Conservation (phyloP, 345 rosid species). For the Acer negundo region DNA sequence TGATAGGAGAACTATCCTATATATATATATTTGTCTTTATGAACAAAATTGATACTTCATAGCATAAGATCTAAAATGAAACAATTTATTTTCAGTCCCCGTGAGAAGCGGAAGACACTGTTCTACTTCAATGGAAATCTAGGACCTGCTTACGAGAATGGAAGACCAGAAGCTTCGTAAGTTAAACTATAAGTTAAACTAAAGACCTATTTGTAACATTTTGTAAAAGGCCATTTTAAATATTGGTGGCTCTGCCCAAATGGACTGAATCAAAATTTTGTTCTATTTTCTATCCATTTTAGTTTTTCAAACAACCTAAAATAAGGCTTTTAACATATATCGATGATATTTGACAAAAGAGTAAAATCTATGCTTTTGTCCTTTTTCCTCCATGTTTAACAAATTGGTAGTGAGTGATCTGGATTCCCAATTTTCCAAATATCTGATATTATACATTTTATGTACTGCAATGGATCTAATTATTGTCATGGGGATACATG, state of each 20-base stretch:
- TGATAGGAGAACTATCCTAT: too few relatives aligned
- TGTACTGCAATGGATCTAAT: constrained; percentile 6
- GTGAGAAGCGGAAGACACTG: constrained; percentile 71
- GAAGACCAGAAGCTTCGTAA: constrained; percentile 94
- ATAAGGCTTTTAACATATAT: neutral
- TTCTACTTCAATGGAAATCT: constrained; percentile 97
- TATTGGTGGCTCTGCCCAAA: neutral
- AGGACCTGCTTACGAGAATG: constrained; percentile 78
- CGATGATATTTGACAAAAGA: neutral
- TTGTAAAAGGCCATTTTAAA: neutral
- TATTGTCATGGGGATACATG: constrained; percentile 22
- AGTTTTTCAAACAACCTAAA: too few relatives aligned
- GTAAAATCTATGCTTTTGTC: neutral
- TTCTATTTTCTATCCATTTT: neutral
- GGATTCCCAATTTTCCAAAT: constrained; percentile 4
- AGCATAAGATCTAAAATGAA: constrained; percentile 9
- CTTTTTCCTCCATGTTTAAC: neutral
- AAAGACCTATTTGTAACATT: neutral
- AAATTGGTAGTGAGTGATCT: neutral
- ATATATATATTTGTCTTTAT: neutral
- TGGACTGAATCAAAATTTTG: neutral
- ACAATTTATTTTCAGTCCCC: constrained; percentile 51
- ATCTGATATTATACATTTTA: neutral
- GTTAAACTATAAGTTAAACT: constrained; percentile 54
- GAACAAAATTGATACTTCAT: neutral